Evolutionary conservation across 805 yeast genomes (phyloP).

Genomic region (Saccharomycopsis sp.): DNA sequence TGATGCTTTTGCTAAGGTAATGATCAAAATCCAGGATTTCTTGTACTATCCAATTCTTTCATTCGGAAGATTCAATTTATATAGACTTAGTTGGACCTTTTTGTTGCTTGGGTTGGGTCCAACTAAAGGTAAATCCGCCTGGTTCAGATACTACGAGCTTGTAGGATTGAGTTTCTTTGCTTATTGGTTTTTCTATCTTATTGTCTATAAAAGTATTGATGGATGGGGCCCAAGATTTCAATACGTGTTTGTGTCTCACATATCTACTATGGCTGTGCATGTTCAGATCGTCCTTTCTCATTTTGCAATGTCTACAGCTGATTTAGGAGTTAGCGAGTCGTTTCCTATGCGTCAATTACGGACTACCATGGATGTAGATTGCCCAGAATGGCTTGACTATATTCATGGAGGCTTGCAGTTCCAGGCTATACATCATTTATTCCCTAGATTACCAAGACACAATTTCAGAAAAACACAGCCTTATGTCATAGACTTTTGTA

Average conservation of each 20-base stretch:
- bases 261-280: slow-evolving; percentile 86
- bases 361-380: slow-evolving; percentile 92
- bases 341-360: slow-evolving; percentile 76
- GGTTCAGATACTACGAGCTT: slow-evolving; percentile 77
- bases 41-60: slow-evolving; percentile 72
- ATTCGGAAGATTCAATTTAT: slow-evolving; percentile 82
- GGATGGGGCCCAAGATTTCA: slow-evolving; percentile 47
- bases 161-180: slow-evolving; percentile 62
- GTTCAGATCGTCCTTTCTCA: slow-evolving; percentile 87
- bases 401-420: slow-evolving; percentile 90
- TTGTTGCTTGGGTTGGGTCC: slow-evolving; percentile 75
- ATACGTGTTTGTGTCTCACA: slow-evolving; percentile 66
- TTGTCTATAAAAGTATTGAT: slow-evolving; percentile 46
- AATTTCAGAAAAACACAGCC: slow-evolving; percentile 74
- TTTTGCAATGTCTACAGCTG: slow-evolving; percentile 90
- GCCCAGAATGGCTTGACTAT: slow-evolving; percentile 89
- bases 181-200: slow-evolving; percentile 74
- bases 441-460: slow-evolving; percentile 86
- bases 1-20: slow-evolving; percentile 53
- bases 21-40: slow-evolving; percentile 61
- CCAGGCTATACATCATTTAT: slow-evolving; percentile 85
- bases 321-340: slow-evolving; percentile 72
- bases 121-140: slow-evolving; percentile 71
- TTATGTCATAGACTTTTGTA: slow-evolving; percentile 65
- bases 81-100: slow-evolving; percentile 75